Evolutionary conservation across 306 rosid genomes (phyloP).

Genomic region (Prunus davidiana): DNA sequence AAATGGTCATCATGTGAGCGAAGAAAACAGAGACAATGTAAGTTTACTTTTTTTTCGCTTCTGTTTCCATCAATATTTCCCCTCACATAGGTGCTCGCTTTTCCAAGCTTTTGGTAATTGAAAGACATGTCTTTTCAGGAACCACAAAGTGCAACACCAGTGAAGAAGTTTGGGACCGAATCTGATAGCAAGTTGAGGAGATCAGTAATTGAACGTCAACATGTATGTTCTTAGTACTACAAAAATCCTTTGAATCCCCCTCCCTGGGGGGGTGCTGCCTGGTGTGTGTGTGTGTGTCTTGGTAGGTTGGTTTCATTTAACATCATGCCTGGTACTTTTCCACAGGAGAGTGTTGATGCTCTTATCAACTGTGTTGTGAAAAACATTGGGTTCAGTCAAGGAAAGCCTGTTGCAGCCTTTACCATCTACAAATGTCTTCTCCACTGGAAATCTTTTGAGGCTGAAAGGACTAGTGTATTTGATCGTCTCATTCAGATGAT

Average conservation of each 20-base stretch:
- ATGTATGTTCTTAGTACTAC: conserved; percentile 49
- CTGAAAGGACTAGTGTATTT: conserved; percentile 98
- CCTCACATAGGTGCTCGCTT: background rate
- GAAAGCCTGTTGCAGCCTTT: conserved; percentile 96
- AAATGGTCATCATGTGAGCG: conserved; percentile 77
- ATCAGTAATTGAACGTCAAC: conserved; percentile 87
- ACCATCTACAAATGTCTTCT: conserved; percentile 97
- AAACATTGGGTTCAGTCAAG: conserved; percentile 82
- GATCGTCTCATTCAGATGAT: conserved; percentile 99
- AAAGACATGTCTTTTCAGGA: conserved; percentile 49
- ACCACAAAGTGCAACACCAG: conserved; percentile 58
- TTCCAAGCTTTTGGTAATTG: conserved; percentile 19
- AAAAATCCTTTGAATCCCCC: conserved; percentile 4
- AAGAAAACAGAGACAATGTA: conserved; percentile 63
- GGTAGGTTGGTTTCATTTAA: conserved; percentile 14
- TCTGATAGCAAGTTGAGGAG: conserved; percentile 90
- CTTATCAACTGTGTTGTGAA: conserved; percentile 78
- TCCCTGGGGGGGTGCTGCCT: too few relatives aligned
- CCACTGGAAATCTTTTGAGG: conserved; percentile 99
- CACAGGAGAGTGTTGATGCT: conserved; percentile 94
- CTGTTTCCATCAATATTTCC: background rate
- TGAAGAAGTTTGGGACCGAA: conserved; percentile 73
- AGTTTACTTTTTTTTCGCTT: conserved; percentile 7
- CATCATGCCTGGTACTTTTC: conserved; percentile 22
- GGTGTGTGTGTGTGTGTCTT: background rate